Base-by-base conservation (phyloP, 352 stramenopile genomes). In the Globisporangium nagaii region DNA sequence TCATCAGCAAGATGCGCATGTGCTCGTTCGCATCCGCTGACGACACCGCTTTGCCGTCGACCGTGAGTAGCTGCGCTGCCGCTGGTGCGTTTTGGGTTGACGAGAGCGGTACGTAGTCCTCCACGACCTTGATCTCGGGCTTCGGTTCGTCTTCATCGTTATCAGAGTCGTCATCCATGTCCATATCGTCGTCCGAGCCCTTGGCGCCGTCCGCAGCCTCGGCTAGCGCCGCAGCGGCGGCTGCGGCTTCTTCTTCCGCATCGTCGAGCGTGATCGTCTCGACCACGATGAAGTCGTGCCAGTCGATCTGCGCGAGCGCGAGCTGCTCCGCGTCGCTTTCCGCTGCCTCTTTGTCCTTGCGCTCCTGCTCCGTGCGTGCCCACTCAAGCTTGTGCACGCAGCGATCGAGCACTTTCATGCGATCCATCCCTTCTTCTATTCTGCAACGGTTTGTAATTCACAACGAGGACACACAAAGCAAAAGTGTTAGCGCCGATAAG, bases 211-310 rank as follows among this genome's bases (percentile, higher is more conserved):
- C 53, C 1, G 64, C 60, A 8, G 57, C 46, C 45, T 53, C 52
- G 13, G 70, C 61, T 11, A 58, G 59, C 44, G 70, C 65, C 10
- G 60, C 63, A n/a, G 40, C 58, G 3, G 51, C 53, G 20, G 39
- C 60, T 11, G 37, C 62, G 1, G 59, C 62, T 9, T 73, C 70
- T 39, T 93, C 76, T 66, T 98, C 91, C 37, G 96, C 78, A 31
- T 90, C 77, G 20, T 93, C 78, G 58, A 99, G 99, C 24, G 93
- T 96, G 62, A 99, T 99, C 12, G 94, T 98, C 68, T 99, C 97
- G 0, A 99, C 97, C 3, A 99, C 86, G 4, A 98, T 94, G 65
- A 99, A 99, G 73, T 99, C 96, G 70, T 99, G 93, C 97, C 97
- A 99, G 78, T 99, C 97, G 59, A 99, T 79, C 62, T 90, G 75